phyloP scores from a whole-genome alignment of 768 basidiomycete genomes.

The Boletales sp. region DNA sequence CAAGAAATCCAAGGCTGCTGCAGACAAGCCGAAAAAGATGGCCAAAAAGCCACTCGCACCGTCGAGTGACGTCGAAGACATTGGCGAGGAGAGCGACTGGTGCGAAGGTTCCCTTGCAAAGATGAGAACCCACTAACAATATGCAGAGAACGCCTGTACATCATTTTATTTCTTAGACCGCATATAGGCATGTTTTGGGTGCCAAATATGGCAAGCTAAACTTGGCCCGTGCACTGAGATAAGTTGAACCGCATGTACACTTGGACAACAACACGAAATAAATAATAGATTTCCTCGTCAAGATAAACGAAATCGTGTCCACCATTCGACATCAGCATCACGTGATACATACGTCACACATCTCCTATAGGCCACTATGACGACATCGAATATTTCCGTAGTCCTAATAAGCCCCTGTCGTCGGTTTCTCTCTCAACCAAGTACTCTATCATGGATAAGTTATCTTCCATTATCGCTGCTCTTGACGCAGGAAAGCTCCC shows the following conservation, averaged over 20 bases:
- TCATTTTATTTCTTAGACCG: constrained; percentile 10
- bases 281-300: no score
- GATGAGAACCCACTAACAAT: neutral
- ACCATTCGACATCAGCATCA: no score
- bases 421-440: neutral
- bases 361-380: constrained; percentile 18
- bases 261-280: no score
- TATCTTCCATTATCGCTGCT: constrained; percentile 60
- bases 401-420: no score
- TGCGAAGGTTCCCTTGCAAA: neutral
- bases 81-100: constrained; percentile 23
- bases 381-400: constrained; percentile 4
- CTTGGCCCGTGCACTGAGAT: no score
- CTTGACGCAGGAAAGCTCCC: constrained; percentile 71
- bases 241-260: no score
- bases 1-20: constrained; percentile 42
- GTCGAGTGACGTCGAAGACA: constrained; percentile 21
- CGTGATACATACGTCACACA: constrained; percentile 13
- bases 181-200: neutral
- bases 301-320: no score
- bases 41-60: constrained; percentile 16
- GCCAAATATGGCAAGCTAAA: no score
- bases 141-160: neutral
- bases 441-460: constrained; percentile 52
- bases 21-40: constrained; percentile 4